phyloP scores from a whole-genome alignment of 2,329 filamentous ascomycete species.

The Tolypocladium cylindrosporum region DNA sequence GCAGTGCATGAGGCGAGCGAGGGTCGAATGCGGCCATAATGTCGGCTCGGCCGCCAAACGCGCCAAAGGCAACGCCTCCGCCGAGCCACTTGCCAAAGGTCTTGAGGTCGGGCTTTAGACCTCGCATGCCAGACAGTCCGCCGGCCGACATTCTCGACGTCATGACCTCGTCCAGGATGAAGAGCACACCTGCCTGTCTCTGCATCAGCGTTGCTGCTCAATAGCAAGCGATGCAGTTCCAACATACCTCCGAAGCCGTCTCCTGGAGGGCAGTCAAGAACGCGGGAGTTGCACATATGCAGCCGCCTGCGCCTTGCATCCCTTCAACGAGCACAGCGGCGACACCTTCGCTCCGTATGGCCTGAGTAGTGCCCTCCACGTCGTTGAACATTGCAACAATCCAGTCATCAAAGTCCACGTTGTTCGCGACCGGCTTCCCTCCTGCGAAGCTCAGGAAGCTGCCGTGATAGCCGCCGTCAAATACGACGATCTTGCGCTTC shows the following conservation, averaged over 20 bases:
- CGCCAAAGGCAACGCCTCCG: slow-evolving; percentile 56
- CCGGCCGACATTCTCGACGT: slow-evolving; percentile 45
- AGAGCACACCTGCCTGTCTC: slow-evolving; percentile 36
- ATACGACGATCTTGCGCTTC: slow-evolving; percentile 37
- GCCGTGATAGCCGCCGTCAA: slow-evolving; percentile 34
- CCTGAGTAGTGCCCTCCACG: slow-evolving; percentile 28
- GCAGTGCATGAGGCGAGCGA: slow-evolving; percentile 24
- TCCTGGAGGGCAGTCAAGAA: slow-evolving; percentile 44
- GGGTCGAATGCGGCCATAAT: slow-evolving; percentile 52
- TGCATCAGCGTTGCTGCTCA: neutral
- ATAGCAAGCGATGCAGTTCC: neutral
- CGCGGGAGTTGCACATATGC: slow-evolving; percentile 34
- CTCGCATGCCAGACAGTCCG: slow-evolving; percentile 34
- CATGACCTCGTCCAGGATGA: slow-evolving; percentile 66
- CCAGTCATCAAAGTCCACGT: slow-evolving; percentile 43
- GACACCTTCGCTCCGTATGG: slow-evolving; percentile 35
- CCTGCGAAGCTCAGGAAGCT: slow-evolving; percentile 24
- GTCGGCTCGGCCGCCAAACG: slow-evolving; percentile 50
- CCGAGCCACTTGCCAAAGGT: slow-evolving; percentile 59
- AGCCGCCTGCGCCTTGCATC: slow-evolving; percentile 55
- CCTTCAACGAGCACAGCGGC: slow-evolving; percentile 57
- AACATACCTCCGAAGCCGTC: slow-evolving; percentile 26
- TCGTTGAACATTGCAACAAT: slow-evolving; percentile 55
- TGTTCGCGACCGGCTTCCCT: slow-evolving; percentile 27
- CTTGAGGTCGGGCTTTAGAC: slow-evolving; percentile 48